Evolutionary conservation across 768 basidiomycete species (phyloP).

Genomic region (Lactifluus hygrophoroides): DNA sequence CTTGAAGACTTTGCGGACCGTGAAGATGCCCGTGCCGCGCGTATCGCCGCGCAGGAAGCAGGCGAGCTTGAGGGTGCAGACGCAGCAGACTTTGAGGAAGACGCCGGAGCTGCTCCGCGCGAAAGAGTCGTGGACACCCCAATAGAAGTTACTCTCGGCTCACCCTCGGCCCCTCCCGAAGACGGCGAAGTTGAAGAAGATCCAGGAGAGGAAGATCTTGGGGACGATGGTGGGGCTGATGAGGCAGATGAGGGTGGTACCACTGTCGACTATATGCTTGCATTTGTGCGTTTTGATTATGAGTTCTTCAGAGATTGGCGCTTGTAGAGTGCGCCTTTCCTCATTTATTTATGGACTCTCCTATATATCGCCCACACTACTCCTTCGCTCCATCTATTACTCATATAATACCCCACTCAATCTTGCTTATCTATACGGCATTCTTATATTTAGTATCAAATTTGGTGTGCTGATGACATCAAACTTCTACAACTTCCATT

Average conservation of each 20-base stretch:
- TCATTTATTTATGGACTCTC: not conserved
- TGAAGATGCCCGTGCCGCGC: conserved; percentile 79
- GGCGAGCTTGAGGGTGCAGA: conserved; percentile 68
- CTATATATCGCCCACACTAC: not conserved
- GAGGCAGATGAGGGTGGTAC: conserved; percentile 54
- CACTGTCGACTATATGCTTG: conserved; percentile 79
- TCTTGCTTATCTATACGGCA: not conserved
- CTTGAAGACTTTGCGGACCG: conserved; percentile 81
- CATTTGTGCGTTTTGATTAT: conserved; percentile 49
- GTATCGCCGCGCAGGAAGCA: conserved; percentile 66
- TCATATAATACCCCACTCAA: not conserved
- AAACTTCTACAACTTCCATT: no score
- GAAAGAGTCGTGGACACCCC: not conserved
- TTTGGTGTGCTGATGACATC: no score
- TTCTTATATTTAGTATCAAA: not conserved
- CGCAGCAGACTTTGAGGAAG: conserved; percentile 66
- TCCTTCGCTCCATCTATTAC: not conserved
- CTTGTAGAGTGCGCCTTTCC: conserved; percentile 29
- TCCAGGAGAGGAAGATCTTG: conserved; percentile 23
- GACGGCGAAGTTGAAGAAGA: conserved; percentile 11
- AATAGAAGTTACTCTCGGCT: conserved; percentile 13
- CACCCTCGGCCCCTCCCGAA: conserved; percentile 1
- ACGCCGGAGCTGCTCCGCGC: conserved; percentile 17
- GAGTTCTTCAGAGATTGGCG: conserved; percentile 72
- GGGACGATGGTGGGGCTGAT: conserved; percentile 29